Conservation (phyloP, 2,329 filamentous ascomycete genomes). For the Fusarium liriodendri region DNA sequence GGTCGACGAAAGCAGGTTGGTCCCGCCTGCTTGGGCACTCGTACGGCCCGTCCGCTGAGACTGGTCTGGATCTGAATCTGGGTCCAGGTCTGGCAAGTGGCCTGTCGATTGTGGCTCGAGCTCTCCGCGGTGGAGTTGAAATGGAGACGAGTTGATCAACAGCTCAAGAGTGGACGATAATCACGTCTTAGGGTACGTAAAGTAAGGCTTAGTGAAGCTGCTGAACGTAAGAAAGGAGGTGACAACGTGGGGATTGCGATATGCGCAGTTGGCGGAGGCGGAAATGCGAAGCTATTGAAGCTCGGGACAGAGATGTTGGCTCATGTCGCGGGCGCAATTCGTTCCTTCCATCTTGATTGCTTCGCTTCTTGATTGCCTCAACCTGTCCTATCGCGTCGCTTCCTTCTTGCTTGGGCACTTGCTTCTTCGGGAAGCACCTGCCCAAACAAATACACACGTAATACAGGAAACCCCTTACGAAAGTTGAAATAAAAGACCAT, state of each 20-base stretch:
- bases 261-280: constrained; percentile 6
- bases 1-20: constrained; percentile 44
- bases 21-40: constrained; percentile 25
- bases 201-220: constrained; percentile 20
- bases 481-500: not conserved
- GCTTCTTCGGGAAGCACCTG: constrained; percentile 4
- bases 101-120: constrained; percentile 38
- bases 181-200: constrained; percentile 22
- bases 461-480: not conserved
- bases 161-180: constrained; percentile 17
- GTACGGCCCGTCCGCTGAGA: constrained; percentile 38
- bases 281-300: not conserved
- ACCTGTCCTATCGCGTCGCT: not conserved
- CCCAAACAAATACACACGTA: constrained; percentile 11
- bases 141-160: constrained; percentile 31
- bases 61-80: constrained; percentile 43
- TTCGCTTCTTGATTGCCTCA: constrained; percentile 7
- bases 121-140: constrained; percentile 25
- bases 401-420: not conserved
- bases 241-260: constrained; percentile 11
- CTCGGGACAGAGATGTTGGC: not conserved
- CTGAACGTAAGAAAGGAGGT: constrained; percentile 9
- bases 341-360: constrained; percentile 15
- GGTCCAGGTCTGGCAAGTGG: constrained; percentile 28
- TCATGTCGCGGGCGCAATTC: not conserved